Evolutionary conservation across 441 rosid species (phyloP).

Genomic region (Populus tomentosa): DNA sequence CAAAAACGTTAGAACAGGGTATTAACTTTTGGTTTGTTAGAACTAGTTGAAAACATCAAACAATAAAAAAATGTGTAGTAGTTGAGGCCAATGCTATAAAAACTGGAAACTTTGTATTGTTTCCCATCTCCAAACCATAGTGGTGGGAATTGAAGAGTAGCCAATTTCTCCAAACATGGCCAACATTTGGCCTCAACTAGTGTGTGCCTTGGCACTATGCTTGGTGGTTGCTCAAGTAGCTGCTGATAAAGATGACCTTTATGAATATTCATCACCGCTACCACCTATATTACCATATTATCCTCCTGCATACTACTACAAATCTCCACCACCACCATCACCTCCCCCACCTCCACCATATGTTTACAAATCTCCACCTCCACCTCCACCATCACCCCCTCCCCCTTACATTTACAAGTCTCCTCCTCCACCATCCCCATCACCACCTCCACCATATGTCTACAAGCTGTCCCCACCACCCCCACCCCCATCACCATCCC

Average conservation of each 20-base stretch:
- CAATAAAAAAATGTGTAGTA: not conserved
- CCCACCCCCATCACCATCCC: too few species aligned
- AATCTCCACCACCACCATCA: too few species aligned
- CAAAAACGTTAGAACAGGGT: not conserved
- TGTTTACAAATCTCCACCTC: too few species aligned
- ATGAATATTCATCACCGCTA: not conserved
- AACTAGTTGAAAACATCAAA: not conserved
- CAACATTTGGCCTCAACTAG: constrained; percentile 21
- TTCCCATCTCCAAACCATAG: not conserved
- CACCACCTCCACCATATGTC: too few species aligned
- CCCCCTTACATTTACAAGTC: too few species aligned
- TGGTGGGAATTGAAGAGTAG: not conserved
- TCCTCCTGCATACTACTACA: not conserved
- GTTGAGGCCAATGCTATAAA: not conserved
- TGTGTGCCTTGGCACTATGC: constrained; percentile 21
- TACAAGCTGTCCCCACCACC: too few species aligned
- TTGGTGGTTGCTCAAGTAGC: constrained; percentile 9
- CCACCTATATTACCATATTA: not conserved
- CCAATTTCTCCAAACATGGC: constrained; percentile 16
- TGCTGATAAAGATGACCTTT: constrained; percentile 7
- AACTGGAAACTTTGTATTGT: not conserved
- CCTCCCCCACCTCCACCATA: not conserved
- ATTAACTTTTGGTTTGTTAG: not conserved
- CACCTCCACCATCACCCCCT: too few species aligned
- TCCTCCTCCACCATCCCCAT: too few species aligned